phyloP scores from a whole-genome alignment of 2,329 filamentous ascomycete genomes.

The Aspergillus awamori region DNA sequence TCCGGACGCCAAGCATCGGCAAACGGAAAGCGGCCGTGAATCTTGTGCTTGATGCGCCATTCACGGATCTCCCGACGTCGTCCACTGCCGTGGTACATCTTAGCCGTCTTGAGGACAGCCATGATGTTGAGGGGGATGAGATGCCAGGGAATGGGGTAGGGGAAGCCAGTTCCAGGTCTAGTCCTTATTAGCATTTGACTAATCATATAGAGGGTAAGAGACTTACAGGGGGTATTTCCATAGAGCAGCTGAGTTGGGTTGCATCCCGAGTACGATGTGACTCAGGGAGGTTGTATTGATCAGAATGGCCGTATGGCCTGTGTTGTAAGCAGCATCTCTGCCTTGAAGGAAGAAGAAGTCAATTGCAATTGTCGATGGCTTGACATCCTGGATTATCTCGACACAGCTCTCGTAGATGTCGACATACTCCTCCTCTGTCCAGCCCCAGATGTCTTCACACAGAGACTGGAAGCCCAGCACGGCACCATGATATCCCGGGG shows the following conservation, averaged over 20 bases:
- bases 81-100: conserved; percentile 30
- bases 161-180: conserved; percentile 50
- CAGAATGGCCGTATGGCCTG: conserved; percentile 39
- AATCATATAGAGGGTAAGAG: too few species aligned
- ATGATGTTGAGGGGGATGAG: conserved; percentile 49
- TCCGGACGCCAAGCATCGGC: conserved; percentile 30
- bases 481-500: conserved; percentile 41
- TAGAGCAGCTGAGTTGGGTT: conserved; percentile 38
- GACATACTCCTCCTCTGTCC: conserved; percentile 46
- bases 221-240: conserved; percentile 42
- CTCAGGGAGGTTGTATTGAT: conserved; percentile 52
- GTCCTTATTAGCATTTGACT: neutral
- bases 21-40: conserved; percentile 32
- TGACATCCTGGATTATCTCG: conserved; percentile 41
- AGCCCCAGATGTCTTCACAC: conserved; percentile 35
- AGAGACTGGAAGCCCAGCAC: conserved; percentile 36
- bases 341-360: conserved; percentile 51
- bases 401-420: conserved; percentile 43
- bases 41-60: conserved; percentile 31
- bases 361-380: conserved; percentile 47
- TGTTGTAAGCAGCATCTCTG: conserved; percentile 46
- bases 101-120: conserved; percentile 33
- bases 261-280: conserved; percentile 44
- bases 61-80: conserved; percentile 27
- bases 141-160: conserved; percentile 52